Base-by-base conservation (phyloP, 306 rosid genomes). In the Quercus parvula region DNA sequence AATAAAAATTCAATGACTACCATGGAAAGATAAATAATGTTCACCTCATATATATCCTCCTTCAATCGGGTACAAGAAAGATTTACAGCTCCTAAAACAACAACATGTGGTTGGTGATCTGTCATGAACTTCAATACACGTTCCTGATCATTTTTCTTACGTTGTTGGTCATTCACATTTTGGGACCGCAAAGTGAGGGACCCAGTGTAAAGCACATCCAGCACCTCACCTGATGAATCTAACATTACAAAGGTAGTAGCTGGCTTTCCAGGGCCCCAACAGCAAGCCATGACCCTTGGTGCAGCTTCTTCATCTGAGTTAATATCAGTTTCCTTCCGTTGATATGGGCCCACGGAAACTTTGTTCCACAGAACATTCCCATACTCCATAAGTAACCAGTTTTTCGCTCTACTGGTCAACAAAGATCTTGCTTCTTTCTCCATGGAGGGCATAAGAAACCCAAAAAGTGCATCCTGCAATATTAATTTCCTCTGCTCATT, bases 211-310 rank as follows among this genome's bases (percentile, higher is more conserved):
- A 93, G 98, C 79, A 95, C 98, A 82, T 95, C 99, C 62, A 93
- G 81, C 79, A 95, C 91, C 87, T 95, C 99, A 46, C 99, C 99
- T 0, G 97, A 87, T 58, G 99, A 91, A 85, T 95, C 99, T 77
- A 95, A 79, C 99, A 95, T 95, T 18, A 91, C 96, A 87, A 95
- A 95, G 81, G 98, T 95, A 72, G 99, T 95, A 46, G 86, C 92
- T 31, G 99, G 98, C 84, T 95, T 95, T 78, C 98, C 98, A 73
- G 98, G 97, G 72, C 99, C 98, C 97, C 99, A 95, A 82, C 93
- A 95, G 85, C 99, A 95, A 55, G 99, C 98, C 98, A 95, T 91
- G 80, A 95, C 99, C 90, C 96, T 84, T 18, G 98, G 98, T 81
- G 96, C 93, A 87, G 98, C 90, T 81, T 95, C 99, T 38, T 93